Percentiles rank a stretch among this genome's conserved stretches.
Conservation (phyloP, 495 filamentous ascomycete genomes). For the Neurospora africana region DNA sequence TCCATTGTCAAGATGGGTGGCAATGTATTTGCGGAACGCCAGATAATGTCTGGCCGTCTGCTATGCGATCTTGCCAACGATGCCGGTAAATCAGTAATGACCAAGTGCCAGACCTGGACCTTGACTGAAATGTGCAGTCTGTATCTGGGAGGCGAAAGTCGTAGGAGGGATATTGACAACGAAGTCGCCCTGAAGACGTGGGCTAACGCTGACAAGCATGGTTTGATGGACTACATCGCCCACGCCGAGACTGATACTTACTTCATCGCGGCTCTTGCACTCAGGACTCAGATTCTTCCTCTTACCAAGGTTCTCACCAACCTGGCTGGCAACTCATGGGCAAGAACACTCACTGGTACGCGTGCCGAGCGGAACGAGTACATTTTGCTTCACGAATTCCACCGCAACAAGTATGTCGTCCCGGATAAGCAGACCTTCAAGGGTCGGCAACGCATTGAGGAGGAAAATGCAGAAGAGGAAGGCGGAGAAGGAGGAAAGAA, state of each 20-base stretch:
- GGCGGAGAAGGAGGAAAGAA: conserved; percentile 64
- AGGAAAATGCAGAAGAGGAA: conserved; percentile 51
- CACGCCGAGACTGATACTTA: conserved; percentile 94
- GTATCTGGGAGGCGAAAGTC: conserved; percentile 58
- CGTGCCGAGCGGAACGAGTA: conserved; percentile 97
- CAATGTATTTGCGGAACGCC: conserved; percentile 85
- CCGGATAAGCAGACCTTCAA: conserved; percentile 79
- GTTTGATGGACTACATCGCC: conserved; percentile 82
- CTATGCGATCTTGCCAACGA: conserved; percentile 94
- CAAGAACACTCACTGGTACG: conserved; percentile 86
- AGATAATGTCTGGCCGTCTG: conserved; percentile 78
- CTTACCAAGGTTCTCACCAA: conserved; percentile 93
- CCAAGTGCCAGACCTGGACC: conserved; percentile 94
- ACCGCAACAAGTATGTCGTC: conserved; percentile 92
- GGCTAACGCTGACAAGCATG: conserved; percentile 64
- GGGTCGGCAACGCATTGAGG: conserved; percentile 55
- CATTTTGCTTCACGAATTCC: conserved; percentile 94
- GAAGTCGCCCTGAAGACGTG: conserved; percentile 80
- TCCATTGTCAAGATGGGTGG: conserved; percentile 75
- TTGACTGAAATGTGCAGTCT: conserved; percentile 93
- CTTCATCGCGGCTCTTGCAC: conserved; percentile 80
- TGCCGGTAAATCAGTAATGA: conserved; percentile 94
- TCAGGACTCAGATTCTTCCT: conserved; percentile 83
- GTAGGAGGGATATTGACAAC: conserved; percentile 73
- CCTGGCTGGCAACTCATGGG: conserved; percentile 96